Percentiles rank a stretch among this genome's conserved stretches.
Evolutionary conservation across 148 eudicot species (phyloP).

Genomic region (Silene latifolia): DNA sequence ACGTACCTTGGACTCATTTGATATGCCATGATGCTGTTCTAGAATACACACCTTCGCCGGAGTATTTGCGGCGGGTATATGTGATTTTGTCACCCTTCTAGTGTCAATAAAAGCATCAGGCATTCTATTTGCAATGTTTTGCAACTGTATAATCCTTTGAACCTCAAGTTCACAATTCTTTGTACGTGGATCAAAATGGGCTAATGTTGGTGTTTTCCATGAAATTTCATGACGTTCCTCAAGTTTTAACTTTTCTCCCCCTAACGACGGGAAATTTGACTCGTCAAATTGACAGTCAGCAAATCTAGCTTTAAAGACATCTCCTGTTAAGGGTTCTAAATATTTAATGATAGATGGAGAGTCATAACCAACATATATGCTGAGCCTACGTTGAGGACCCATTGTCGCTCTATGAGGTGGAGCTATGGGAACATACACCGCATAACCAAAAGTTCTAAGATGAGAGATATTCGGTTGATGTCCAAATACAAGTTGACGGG

Average conservation of each 20-base stretch:
- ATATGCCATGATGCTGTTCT: neutral
- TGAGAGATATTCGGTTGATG: neutral
- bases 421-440: neutral
- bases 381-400: neutral
- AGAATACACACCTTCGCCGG: neutral
- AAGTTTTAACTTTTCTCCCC: neutral
- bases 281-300: too few relatives aligned
- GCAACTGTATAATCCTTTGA: neutral
- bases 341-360: neutral
- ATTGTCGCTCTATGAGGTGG: neutral
- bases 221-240: neutral
- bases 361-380: neutral
- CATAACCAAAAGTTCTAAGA: conserved; percentile 1
- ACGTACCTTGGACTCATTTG: too few relatives aligned
- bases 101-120: neutral
- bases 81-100: neutral
- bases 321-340: neutral
- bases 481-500: neutral
- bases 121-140: neutral
- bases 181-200: neutral
- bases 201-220: neutral
- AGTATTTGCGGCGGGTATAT: neutral
- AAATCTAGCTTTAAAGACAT: neutral
- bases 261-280: too few relatives aligned
- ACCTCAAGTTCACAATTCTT: neutral